phyloP scores from a whole-genome alignment of 192 early-diverging fungal species.

The Radiomyces spectabilis region DNA sequence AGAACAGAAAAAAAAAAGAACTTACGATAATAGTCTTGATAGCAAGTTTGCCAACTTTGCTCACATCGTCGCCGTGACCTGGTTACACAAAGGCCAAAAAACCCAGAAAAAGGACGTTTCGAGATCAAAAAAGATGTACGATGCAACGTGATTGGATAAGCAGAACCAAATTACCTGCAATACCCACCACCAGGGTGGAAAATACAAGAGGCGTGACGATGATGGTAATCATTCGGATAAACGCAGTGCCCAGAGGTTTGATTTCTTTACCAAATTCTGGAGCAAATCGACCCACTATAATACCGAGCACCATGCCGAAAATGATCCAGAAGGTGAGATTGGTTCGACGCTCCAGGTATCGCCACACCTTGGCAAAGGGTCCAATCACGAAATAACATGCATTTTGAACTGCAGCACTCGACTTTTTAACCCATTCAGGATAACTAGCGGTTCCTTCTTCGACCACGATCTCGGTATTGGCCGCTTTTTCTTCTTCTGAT shows the following conservation, averaged over 20 bases:
- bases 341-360: conserved; percentile 22
- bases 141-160: too few relatives aligned
- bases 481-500: too few relatives aligned
- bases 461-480: too few relatives aligned
- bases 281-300: conserved; percentile 40
- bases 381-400: too few relatives aligned
- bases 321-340: conserved; percentile 49
- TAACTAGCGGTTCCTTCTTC: too few relatives aligned
- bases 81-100: too few relatives aligned
- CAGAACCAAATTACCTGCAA: too few relatives aligned
- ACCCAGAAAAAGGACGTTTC: too few relatives aligned
- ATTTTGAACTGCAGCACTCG: too few relatives aligned
- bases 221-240: conserved; percentile 44
- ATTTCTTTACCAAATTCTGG: conserved; percentile 32
- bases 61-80: conserved; percentile 61
- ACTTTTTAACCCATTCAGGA: too few relatives aligned
- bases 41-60: conserved; percentile 50
- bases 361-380: conserved; percentile 9
- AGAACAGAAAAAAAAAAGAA: neutral
- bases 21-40: conserved; percentile 53
- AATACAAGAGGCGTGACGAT: conserved; percentile 62
- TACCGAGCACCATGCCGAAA: conserved; percentile 35
- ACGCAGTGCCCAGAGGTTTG: conserved; percentile 39
- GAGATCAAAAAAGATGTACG: too few relatives aligned
- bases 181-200: conserved; percentile 63